Evolutionary conservation across 1,139 yeast genomes (phyloP), one percentile per base, ranked within the genome.

Genomic region (Sugiyamaella xylanicola): DNA sequence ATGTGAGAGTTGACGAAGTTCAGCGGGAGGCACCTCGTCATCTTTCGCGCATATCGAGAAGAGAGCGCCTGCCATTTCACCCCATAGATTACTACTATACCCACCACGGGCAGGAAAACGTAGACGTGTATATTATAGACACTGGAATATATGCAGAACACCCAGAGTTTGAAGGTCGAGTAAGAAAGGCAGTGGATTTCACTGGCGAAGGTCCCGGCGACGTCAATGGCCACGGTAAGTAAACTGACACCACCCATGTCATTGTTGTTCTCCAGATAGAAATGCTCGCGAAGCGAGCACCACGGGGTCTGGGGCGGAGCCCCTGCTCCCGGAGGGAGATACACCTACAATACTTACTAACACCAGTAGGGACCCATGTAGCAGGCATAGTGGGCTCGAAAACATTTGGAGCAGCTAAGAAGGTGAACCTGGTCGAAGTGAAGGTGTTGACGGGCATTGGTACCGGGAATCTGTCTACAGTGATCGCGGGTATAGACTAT

Each of bases 351-450:
- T 13, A 32, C 37, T 22, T 21, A n/a, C 51, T 48, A 49, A 44
- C 50, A 16, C 5, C 8, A 25, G 20, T 37, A 62, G 87, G 88
- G 3, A 89, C 97, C 0, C 97, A 91, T 70, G 96, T 91, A 2
- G 96, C 97, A 0, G 97, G 97, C 0, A 71, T 90, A 11, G 79
- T 89, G 46, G 97, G 95, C 0, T 88, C 96, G 0, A 73, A 70
- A 42, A 82, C 85, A 0, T 91, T 76, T 69, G 97, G 97, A 0
- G 95, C 87, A 0, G 87, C 96, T 4, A 91, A 91, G 65, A 71
- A 78, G 11, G 85, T 81, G 11, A 75, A 75, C 4, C 66, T 91
- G 4, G 74, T 87, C 9, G 93, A 86, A 40, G 83, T 91, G n/a
- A 90, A 89, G 64, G 90, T 88, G 0, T 74, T 90, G 43, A 83